Conservation (phyloP, 441 rosid genomes). For the Biscutella laevigata region DNA sequence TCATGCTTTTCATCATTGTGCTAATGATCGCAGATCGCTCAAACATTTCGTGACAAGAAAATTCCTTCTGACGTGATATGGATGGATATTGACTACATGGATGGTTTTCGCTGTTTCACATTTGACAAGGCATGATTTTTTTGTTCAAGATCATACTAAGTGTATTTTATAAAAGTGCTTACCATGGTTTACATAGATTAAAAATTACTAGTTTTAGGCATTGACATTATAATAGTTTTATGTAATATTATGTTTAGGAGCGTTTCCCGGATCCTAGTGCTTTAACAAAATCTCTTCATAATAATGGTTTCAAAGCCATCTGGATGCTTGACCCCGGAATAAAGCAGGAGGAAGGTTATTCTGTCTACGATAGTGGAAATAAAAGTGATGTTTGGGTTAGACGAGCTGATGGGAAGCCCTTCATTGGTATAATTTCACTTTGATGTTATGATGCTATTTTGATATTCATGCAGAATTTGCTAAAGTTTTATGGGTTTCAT, state of each 20-base stretch:
- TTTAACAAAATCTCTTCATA: conserved; percentile 53
- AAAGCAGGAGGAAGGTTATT: conserved; percentile 67
- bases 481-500: conserved; percentile 15
- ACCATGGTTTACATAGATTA: background rate
- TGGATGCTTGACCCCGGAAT: conserved; percentile 99
- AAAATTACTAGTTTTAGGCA: background rate
- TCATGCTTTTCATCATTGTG: background rate
- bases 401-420: conserved; percentile 58
- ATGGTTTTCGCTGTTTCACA: conserved; percentile 96
- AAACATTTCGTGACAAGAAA: conserved; percentile 68
- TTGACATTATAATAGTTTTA: conserved; percentile 1
- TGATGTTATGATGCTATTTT: background rate
- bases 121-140: conserved; percentile 60
- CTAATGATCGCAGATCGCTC: conserved; percentile 49
- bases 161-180: background rate
- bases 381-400: conserved; percentile 58
- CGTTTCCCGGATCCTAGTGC: conserved; percentile 59
- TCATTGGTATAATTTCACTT: conserved; percentile 42
- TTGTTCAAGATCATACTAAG: conserved; percentile 1
- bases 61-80: conserved; percentile 92
- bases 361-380: conserved; percentile 63
- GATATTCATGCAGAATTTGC: background rate
- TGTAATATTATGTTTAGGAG: conserved; percentile 36
- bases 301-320: conserved; percentile 70
- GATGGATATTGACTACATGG: conserved; percentile 99